Evolutionary conservation across 352 stramenopile species (phyloP).

Genomic region (Globisporangium splendens): DNA sequence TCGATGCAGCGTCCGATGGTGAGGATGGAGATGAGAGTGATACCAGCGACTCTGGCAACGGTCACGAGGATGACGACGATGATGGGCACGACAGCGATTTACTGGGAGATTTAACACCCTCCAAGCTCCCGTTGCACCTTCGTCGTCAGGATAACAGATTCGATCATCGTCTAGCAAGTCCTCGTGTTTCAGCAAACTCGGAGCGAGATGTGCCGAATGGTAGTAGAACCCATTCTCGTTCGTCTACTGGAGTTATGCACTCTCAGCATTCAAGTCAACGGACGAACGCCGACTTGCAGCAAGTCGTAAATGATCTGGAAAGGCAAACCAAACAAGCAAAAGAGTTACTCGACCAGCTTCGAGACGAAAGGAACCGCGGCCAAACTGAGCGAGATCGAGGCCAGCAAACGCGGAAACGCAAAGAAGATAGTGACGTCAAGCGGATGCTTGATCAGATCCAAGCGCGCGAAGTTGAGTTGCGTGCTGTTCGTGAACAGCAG

Average conservation of each 20-base stretch:
- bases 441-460: background rate
- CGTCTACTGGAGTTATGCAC: too few species aligned
- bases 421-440: background rate
- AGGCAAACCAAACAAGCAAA: background rate
- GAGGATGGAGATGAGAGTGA: background rate
- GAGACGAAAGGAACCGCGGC: background rate
- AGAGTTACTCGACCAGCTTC: background rate
- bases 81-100: background rate
- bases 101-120: background rate
- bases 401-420: background rate
- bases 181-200: background rate
- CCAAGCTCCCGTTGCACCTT: background rate
- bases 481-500: background rate
- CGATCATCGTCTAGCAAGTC: background rate
- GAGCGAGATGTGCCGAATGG: background rate
- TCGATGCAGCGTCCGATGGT: background rate
- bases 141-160: background rate
- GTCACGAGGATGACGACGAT: constrained; percentile 13
- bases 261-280: background rate
- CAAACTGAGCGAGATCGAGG: background rate
- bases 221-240: too few species aligned
- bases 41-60: background rate
- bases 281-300: background rate
- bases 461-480: background rate
- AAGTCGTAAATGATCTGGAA: background rate